Percentiles rank a stretch among this genome's conserved stretches.
phyloP scores from a whole-genome alignment of 192 early-diverging fungal genomes.

The Polychytrium aggregatum region DNA sequence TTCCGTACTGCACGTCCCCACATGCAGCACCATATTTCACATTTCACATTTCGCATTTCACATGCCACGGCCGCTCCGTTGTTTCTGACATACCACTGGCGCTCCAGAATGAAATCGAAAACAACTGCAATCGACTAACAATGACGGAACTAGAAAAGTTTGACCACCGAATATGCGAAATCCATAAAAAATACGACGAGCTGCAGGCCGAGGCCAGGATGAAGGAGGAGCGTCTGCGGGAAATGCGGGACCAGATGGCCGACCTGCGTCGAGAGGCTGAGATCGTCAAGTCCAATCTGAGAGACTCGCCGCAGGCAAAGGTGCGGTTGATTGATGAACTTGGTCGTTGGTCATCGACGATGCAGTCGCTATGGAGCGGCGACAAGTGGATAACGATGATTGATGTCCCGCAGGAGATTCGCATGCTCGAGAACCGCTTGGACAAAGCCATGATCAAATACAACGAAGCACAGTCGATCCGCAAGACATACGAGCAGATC shows the following conservation, averaged over 20 bases:
- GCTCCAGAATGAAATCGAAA: constrained; percentile 28
- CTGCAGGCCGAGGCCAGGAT: constrained; percentile 36
- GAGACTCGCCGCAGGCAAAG: constrained; percentile 42
- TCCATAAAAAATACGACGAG: constrained; percentile 50
- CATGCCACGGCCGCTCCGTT: too few relatives aligned
- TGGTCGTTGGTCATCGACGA: too few relatives aligned
- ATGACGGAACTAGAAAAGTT: constrained; percentile 49
- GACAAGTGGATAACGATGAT: too few relatives aligned
- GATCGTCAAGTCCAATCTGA: constrained; percentile 26
- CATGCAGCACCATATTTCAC: too few relatives aligned
- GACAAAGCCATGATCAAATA: constrained; percentile 58
- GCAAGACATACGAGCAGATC: constrained; percentile 52
- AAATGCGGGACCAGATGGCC: constrained; percentile 31
- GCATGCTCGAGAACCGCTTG: constrained; percentile 45
- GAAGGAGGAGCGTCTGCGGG: constrained; percentile 32
- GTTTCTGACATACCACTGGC: too few relatives aligned
- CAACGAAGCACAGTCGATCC: constrained; percentile 51
- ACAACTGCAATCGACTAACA: constrained; percentile 13
- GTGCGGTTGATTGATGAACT: constrained; percentile 18
- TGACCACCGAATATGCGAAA: constrained; percentile 45
- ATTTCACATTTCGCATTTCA: too few relatives aligned
- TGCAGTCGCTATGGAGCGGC: too few relatives aligned
- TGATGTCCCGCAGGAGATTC: constrained; percentile 30
- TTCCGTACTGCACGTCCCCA: too few relatives aligned
- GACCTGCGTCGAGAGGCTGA: constrained; percentile 36